Base-by-base conservation (phyloP, 495 filamentous ascomycete genomes). In the Apiosordaria backusii region DNA sequence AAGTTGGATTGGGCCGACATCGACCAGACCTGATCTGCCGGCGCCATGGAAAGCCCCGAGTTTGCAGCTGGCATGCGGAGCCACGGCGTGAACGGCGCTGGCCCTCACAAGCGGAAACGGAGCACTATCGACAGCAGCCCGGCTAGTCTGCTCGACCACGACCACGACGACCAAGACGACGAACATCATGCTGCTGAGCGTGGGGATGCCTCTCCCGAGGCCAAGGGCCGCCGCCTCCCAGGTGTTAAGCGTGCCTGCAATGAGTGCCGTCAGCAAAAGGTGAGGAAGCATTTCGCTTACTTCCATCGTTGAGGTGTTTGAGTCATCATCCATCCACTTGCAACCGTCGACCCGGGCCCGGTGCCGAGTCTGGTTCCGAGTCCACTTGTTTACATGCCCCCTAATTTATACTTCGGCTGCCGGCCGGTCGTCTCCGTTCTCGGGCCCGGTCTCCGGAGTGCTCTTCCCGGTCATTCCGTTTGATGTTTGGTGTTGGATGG, bases 211-310 rank as follows among this genome's bases (percentile, higher is more conserved):
- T 76, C 74, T 3, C 74, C 74, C 19, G 74, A 74, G 66, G 63
- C 72, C 50, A 76, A 74, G 66, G 73, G 54, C 35, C 74, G 74
- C 45, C 72, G 75, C 7, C 66, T 75, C 64, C 90, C 90, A 15
- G 86, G 87, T 13, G 89, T 92, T 57, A 96, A 96, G 78, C 86
- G 92, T 65, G 93, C 93, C 18, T 97, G 93, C 76, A 97, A 97
- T 78, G 92, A 97, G 75, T 97, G 93, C 77, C 86, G 92, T 50
- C 93, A 97, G 77, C 93, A 97, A 78, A 97, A 97, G 85, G 92
- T 75, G 52, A 29, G 63, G 22, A 16, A 50, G 58, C 65, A 23
- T 63, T 60, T 19, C 57, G 62, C 53, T 58, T 57, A 27, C 50
- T 15, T 21, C 29, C 40, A 23, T 23, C 57, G 58, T 23, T 22